Evolutionary conservation across 1,139 yeast genomes (phyloP), one percentile per base, ranked within the genome.

Genomic region (Geotrichum klebahnii): DNA sequence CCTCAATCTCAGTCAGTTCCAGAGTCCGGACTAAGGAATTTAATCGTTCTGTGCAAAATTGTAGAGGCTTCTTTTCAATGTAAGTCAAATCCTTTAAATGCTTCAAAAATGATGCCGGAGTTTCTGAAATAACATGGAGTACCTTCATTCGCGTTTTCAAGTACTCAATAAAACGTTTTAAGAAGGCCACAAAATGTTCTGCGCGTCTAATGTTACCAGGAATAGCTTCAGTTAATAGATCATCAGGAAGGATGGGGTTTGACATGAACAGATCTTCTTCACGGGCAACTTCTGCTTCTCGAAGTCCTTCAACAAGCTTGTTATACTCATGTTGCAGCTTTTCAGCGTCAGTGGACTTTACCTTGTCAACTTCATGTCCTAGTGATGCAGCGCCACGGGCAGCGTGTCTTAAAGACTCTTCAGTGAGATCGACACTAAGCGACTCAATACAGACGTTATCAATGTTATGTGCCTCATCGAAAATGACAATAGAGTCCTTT

Each of bases 401-500:
- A 24, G 84, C 97, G 67, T 75, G 84, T 61, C 79, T 84, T 70
- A 81, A 75, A 61, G 79, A 82, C 69, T 95, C 97, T 69, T 80
- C 95, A 52, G 84, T 92, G 68, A 75, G 76, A 64, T 94, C 98
- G 49, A 92, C 77, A 10, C 97, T 88, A 47, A 92, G 71, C 0
- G 98, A 86, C 67, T 92, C 99, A 54, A 92, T 92, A 72, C 98
- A 92, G 52, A 92, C 99, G 73, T 92, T 92, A 76, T 92, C 98
- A 53, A 92, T 92, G 69, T 92, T 92, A 68, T 92, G 99, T 46
- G 98, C 98, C 70, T 92, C 99, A 70, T 92, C 99, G 65, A 92
- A 92, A 44, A 92, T 94, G 56, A 92, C 86, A 53, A 92, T 92
- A 53, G 95, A 79, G 64, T 92, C 98, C 60, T 90, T 88, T 14